A percentile compares a stretch with the other conserved stretches of the same genome.
Conservation (phyloP, 768 basidiomycete genomes). For the Xerocomus spinulosus region DNA sequence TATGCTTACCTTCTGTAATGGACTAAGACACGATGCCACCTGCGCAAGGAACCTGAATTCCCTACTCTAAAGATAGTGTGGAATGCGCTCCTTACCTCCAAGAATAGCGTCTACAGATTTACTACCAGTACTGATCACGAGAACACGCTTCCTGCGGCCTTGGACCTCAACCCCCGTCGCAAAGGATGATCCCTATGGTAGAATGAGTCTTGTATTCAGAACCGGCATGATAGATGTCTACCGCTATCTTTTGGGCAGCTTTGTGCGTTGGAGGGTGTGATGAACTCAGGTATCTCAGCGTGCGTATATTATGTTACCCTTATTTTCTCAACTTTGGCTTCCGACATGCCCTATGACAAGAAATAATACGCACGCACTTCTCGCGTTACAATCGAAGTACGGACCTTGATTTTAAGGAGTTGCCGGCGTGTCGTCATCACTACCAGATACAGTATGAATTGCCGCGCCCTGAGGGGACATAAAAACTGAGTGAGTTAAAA, state of each 20-base stretch:
- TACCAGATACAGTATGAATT: constrained; percentile 81
- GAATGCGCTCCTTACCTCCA: constrained; percentile 52
- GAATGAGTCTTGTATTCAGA: neutral
- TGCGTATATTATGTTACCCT: constrained; percentile 48
- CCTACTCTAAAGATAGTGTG: neutral
- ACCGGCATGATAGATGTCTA: constrained; percentile 24
- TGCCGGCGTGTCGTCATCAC: constrained; percentile 89
- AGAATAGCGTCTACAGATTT: constrained; percentile 87
- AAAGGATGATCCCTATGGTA: constrained; percentile 78
- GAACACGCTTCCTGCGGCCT: constrained; percentile 75
- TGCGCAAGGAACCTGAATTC: constrained; percentile 25
- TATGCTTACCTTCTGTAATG: constrained; percentile 72
- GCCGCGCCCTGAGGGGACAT: constrained; percentile 53
- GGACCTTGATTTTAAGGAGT: constrained; percentile 89
- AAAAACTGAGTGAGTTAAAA: constrained; percentile 1
- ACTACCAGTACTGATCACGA: constrained; percentile 87
- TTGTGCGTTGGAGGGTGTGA: constrained; percentile 49
- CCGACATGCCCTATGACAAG: constrained; percentile 75
- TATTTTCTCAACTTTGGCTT: constrained; percentile 97
- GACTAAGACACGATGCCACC: constrained; percentile 91
- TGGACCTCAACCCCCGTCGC: constrained; percentile 89
- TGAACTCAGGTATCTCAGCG: neutral
- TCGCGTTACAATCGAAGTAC: neutral
- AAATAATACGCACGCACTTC: neutral
- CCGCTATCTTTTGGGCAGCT: constrained; percentile 83